phyloP scores from a whole-genome alignment of 768 basidiomycete genomes.

The Podaxis mareebaensis region DNA sequence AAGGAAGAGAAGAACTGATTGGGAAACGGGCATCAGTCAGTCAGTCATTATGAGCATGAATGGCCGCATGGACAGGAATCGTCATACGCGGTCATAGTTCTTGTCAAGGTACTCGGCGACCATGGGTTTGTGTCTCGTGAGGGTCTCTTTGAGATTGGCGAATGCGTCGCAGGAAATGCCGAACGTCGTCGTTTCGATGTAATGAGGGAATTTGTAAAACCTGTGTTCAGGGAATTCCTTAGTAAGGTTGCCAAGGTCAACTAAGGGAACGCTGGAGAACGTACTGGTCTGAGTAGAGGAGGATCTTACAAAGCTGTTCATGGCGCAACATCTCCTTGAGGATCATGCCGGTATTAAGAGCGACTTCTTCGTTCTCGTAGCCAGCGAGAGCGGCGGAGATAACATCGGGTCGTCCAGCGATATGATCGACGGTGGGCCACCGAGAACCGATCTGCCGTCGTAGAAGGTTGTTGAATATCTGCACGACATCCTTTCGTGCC shows the following conservation, averaged over 20 bases:
- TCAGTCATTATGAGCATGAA: conserved; percentile 13
- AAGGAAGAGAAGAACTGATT: conserved; percentile 93
- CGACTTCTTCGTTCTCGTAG: conserved; percentile 94
- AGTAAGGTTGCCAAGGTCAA: conserved; percentile 10
- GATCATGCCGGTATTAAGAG: conserved; percentile 97
- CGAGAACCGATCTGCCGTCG: conserved; percentile 91
- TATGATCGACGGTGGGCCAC: conserved; percentile 96
- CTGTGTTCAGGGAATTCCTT: conserved; percentile 39
- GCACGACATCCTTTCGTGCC: conserved; percentile 82
- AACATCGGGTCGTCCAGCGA: conserved; percentile 69
- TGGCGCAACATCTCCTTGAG: conserved; percentile 95
- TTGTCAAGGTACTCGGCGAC: conserved; percentile 95
- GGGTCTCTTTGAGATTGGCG: conserved; percentile 94
- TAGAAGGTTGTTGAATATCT: conserved; percentile 87
- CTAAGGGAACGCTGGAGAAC: conserved; percentile 31
- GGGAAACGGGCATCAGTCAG: conserved; percentile 13
- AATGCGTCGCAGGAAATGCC: conserved; percentile 98
- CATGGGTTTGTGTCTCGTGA: conserved; percentile 97
- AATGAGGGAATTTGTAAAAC: conserved; percentile 95
- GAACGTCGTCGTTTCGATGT: conserved; percentile 97
- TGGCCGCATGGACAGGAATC: conserved; percentile 13
- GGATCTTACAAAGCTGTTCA: conserved; percentile 85
- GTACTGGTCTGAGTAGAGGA: conserved; percentile 93
- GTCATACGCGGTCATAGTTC: conserved; percentile 89
- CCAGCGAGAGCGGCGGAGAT: conserved; percentile 86